Conservation (phyloP, 106 monocot species). For the Dioscorea alata region DNA sequence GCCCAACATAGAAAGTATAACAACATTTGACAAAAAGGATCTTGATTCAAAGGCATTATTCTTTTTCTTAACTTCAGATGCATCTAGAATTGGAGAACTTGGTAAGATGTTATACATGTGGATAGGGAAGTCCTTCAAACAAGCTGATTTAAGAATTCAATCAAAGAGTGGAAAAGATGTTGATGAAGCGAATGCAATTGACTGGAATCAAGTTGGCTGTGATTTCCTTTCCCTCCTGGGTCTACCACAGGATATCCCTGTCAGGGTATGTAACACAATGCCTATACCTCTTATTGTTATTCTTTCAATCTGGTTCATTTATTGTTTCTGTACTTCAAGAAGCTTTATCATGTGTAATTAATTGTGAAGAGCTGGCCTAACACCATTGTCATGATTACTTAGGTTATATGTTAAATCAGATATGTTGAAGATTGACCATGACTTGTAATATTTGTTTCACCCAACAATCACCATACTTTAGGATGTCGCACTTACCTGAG, state of each 20-base stretch:
- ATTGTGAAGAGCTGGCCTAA: not conserved
- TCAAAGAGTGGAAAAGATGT: conserved; percentile 6
- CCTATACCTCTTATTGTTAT: not conserved
- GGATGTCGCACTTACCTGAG: too few species aligned
- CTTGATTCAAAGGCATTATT: conserved; percentile 51
- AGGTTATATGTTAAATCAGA: not conserved
- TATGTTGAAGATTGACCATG: not conserved
- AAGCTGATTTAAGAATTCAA: conserved; percentile 8
- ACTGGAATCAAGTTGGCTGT: conserved; percentile 49
- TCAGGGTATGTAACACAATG: conserved; percentile 36
- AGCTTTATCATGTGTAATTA: not conserved
- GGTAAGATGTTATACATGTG: conserved; percentile 46
- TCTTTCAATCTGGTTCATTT: not conserved
- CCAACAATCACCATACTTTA: too few species aligned
- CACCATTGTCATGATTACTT: not conserved
- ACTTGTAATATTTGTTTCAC: too few species aligned
- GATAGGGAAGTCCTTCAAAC: conserved; percentile 43
- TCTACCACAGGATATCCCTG: conserved; percentile 36
- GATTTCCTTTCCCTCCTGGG: conserved; percentile 53
- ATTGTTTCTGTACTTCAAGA: not conserved
- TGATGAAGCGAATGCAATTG: conserved; percentile 18
- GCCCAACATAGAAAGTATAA: conserved; percentile 47
- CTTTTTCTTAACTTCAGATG: conserved; percentile 38
- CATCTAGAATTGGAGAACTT: conserved; percentile 1
- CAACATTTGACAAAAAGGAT: conserved; percentile 25